phyloP scores from a whole-genome alignment of 768 basidiomycete genomes.

The Lactarius quietus region DNA sequence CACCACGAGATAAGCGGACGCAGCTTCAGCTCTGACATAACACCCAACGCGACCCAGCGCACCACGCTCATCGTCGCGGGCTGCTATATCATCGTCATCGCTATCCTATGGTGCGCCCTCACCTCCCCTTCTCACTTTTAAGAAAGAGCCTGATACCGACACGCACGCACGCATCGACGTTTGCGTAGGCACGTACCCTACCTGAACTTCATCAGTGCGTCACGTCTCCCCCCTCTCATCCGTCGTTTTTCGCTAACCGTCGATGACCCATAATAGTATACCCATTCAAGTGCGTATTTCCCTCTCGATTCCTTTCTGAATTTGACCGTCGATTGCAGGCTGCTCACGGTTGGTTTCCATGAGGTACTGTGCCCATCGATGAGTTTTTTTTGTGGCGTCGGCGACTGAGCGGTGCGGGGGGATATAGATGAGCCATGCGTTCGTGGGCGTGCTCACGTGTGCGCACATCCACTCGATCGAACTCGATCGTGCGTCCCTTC shows the following conservation, averaged over 20 bases:
- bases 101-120: slow-evolving; percentile 66
- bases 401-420: not conserved
- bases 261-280: slow-evolving; percentile 52
- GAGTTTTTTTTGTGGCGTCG: not conserved
- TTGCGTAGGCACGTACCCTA: slow-evolving; percentile 68
- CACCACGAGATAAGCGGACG: slow-evolving; percentile 25
- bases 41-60: slow-evolving; percentile 68
- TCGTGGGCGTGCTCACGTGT: slow-evolving; percentile 77
- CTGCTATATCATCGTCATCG: slow-evolving; percentile 68
- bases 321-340: slow-evolving; percentile 35
- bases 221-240: not conserved
- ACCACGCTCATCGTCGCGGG: slow-evolving; percentile 79
- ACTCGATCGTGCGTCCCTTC: slow-evolving; percentile 66
- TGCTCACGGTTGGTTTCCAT: slow-evolving; percentile 86
- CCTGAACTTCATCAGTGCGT: slow-evolving; percentile 70
- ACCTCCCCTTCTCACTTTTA: not conserved
- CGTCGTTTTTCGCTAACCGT: not conserved
- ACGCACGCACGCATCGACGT: not conserved
- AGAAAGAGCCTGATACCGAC: not conserved
- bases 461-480: slow-evolving; percentile 84
- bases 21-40: slow-evolving; percentile 36
- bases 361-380: slow-evolving; percentile 47
- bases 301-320: not conserved
- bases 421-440: slow-evolving; percentile 78
- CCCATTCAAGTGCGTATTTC: slow-evolving; percentile 80